Conservation (phyloP, 441 rosid genomes). For the Arabidopsis hybrid region DNA sequence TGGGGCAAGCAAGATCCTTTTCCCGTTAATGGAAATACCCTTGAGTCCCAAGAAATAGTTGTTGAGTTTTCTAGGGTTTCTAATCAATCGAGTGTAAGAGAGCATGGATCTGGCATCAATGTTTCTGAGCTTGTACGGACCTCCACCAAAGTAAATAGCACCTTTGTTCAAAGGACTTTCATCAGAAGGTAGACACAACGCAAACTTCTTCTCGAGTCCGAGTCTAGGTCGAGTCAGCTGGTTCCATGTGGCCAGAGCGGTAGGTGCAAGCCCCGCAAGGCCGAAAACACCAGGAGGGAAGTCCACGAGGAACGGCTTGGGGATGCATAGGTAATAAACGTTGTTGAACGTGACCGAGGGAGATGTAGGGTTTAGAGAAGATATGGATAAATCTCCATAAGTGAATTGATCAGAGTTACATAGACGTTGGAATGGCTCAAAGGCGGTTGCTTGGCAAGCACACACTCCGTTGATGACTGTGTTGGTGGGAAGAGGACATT, state of each 20-base stretch:
- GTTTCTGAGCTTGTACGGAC: conserved; percentile 39
- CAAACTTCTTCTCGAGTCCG: conserved; percentile 43
- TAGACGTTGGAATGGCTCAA: conserved; percentile 40
- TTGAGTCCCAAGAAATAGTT: conserved; percentile 45
- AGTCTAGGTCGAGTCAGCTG: conserved; percentile 38
- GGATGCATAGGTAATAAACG: conserved; percentile 42
- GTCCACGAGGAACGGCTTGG: conserved; percentile 31
- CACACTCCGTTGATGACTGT: conserved; percentile 29
- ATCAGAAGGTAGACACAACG: conserved; percentile 47
- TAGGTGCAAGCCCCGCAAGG: conserved; percentile 47
- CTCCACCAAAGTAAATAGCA: conserved; percentile 43
- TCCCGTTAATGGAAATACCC: conserved; percentile 35
- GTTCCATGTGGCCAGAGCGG: conserved; percentile 39
- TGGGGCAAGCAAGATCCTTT: conserved; percentile 9
- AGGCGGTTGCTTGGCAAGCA: conserved; percentile 43
- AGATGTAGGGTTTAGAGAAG: conserved; percentile 41
- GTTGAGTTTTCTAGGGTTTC: conserved; percentile 37
- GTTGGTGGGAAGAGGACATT: conserved; percentile 37
- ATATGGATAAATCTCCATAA: conserved; percentile 19
- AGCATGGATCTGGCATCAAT: conserved; percentile 41
- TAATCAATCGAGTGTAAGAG: conserved; percentile 41
- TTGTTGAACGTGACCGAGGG: conserved; percentile 14
- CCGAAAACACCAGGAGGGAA: conserved; percentile 50
- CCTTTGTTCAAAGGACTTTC: conserved; percentile 32
- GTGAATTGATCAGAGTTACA: conserved; percentile 42